A percentile compares a stretch with the other conserved stretches of the same genome.
phyloP scores from a whole-genome alignment of 2,329 filamentous ascomycete genomes.

The Plenodomus lindquistii region DNA sequence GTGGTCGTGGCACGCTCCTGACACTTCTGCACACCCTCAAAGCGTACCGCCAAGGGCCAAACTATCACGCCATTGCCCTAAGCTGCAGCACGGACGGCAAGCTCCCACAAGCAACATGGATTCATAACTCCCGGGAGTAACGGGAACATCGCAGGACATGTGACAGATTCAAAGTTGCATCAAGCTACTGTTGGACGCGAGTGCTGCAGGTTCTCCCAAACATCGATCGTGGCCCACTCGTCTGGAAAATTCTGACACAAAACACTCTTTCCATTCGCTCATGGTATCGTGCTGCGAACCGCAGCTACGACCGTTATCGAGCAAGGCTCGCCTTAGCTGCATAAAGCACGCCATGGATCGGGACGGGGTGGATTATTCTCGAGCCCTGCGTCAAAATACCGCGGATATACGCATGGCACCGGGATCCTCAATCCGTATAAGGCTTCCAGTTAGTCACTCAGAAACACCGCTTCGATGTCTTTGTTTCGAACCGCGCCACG shows the following conservation, averaged over 20 bases:
- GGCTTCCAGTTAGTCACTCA: background rate
- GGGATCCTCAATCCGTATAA: background rate
- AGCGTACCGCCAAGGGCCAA: background rate
- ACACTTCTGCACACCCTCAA: background rate
- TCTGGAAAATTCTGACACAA: background rate
- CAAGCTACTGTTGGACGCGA: background rate
- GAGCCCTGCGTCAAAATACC: background rate
- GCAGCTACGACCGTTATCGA: slow-evolving; percentile 8
- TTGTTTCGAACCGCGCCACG: too few species aligned
- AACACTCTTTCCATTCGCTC: slow-evolving; percentile 12
- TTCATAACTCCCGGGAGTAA: background rate
- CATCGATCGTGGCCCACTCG: background rate
- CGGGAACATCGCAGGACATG: background rate
- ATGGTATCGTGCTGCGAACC: slow-evolving; percentile 6
- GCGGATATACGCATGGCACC: background rate
- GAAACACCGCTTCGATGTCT: background rate
- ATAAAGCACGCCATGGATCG: background rate
- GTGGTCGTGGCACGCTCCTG: background rate
- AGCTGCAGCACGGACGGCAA: background rate
- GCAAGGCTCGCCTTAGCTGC: background rate
- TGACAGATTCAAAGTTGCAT: background rate
- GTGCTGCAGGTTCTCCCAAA: background rate
- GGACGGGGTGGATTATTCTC: background rate
- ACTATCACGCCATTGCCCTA: background rate
- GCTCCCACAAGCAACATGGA: background rate